phyloP scores from a whole-genome alignment of 441 rosid genomes.

The Corymbia citriodora region DNA sequence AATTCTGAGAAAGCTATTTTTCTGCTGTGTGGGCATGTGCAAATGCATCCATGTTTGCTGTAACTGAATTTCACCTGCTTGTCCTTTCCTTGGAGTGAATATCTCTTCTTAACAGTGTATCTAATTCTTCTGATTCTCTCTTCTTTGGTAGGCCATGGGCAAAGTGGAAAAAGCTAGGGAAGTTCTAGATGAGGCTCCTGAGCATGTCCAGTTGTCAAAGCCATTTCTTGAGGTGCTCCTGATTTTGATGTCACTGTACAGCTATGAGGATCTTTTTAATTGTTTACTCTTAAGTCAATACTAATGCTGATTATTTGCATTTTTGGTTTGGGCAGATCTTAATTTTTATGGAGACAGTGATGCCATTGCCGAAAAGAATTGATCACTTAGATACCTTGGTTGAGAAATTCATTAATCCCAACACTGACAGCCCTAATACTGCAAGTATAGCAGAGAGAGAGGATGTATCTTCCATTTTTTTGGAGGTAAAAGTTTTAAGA shows the following conservation, averaged over 20 bases:
- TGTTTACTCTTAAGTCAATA: not conserved
- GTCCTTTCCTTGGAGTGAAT: not conserved
- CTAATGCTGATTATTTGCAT: not conserved
- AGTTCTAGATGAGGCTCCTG: constrained; percentile 66
- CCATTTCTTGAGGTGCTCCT: constrained; percentile 64
- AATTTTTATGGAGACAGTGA: constrained; percentile 70
- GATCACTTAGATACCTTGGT: constrained; percentile 69
- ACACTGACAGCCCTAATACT: constrained; percentile 34
- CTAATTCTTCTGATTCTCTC: not conserved
- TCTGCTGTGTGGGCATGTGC: not conserved
- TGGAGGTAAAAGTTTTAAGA: constrained; percentile 52
- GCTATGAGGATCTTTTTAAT: not conserved
- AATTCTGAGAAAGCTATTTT: not conserved
- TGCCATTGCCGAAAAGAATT: constrained; percentile 61
- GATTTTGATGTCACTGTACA: not conserved
- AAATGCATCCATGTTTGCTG: not conserved
- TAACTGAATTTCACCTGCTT: not conserved
- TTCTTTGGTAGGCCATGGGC: constrained; percentile 48
- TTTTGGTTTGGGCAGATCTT: constrained; percentile 33
- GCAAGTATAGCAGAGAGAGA: constrained; percentile 74
- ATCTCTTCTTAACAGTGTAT: not conserved
- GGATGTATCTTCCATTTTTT: constrained; percentile 73
- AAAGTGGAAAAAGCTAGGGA: constrained; percentile 77
- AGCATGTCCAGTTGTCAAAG: constrained; percentile 70
- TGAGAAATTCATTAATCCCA: constrained; percentile 58